Evolutionary conservation across 129 eudicot species (phyloP).

Genomic region (Helianthus tuberosus): DNA sequence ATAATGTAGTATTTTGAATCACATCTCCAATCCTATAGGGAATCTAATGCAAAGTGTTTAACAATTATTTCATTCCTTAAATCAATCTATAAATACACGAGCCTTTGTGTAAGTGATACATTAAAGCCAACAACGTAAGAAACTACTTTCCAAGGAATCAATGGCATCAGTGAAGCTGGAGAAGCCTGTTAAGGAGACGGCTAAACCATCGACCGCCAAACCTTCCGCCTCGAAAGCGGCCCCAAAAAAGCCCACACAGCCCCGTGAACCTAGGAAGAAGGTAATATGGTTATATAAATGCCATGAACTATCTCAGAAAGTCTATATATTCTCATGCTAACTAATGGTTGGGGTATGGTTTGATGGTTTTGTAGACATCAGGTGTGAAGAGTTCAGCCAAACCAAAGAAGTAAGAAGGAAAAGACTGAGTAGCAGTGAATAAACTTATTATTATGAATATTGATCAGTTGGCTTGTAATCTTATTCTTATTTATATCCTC

Average conservation of each 20-base stretch:
- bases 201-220: slow-evolving; percentile 27
- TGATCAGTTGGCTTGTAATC: slow-evolving; percentile 15
- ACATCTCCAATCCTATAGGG: slow-evolving; percentile 22
- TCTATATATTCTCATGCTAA: not conserved
- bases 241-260: slow-evolving; percentile 37
- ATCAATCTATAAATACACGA: slow-evolving; percentile 26
- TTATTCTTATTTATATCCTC: slow-evolving; percentile 17
- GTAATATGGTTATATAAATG: slow-evolving; percentile 11
- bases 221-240: slow-evolving; percentile 37
- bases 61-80: slow-evolving; percentile 1
- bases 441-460: not conserved
- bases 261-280: slow-evolving; percentile 47
- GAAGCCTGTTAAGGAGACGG: slow-evolving; percentile 33
- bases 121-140: slow-evolving; percentile 16
- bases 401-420: slow-evolving; percentile 33
- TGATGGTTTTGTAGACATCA: slow-evolving; percentile 35
- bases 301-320: not conserved
- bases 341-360: slow-evolving; percentile 14
- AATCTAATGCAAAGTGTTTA: slow-evolving; percentile 27
- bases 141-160: slow-evolving; percentile 15
- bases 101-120: slow-evolving; percentile 13
- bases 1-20: slow-evolving; percentile 25
- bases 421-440: slow-evolving; percentile 16
- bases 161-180: slow-evolving; percentile 42
- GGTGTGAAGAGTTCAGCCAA: slow-evolving; percentile 38